Base-by-base conservation (phyloP, 1,284 basidiomycete genomes). In the Irpex rosettiformis region DNA sequence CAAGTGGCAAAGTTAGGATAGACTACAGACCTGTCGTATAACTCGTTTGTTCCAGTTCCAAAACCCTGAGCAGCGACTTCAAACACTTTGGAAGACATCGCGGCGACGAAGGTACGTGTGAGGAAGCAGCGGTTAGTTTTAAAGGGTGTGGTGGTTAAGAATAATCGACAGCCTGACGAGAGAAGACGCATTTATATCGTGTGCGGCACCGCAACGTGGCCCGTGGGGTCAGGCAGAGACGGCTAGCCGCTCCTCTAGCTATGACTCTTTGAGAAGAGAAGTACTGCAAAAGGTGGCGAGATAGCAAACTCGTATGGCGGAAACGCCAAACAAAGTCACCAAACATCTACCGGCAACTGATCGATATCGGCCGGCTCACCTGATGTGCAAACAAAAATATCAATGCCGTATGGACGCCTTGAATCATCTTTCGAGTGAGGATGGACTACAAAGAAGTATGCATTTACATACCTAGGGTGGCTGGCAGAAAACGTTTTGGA, bases 21-120 rank as follows among this genome's bases (percentile, higher is more conserved):
- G 47, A 25, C 54, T 55, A 54, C 69, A 25, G 52, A 86, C 88
- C 81, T 78, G 65, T 93, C 87, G 65, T 93, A 93, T 3, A 89
- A 73, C 47, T 89, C 86, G 66, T 89, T 91, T 0, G 86, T 90
- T 1, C 88, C 90, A 18, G 72, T 67, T 0, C 81, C 86, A 66
- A 90, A 93, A 1, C 90, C 89, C 47, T 66, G 65, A 65, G 82
- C 72, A n/a, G 89, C 89, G 27, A 89, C 56, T 5, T 69, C 57
- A 59, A 91, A 88, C 1, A 79, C 73, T 3, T 57, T 62, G 8
- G 63, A 42, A 18, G 48, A 3, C 48, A 51, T 51, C 7, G 24
- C 21, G 5, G 6, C 7, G 18, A 5, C 13, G 43, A 45, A 45
- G 21, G n/a, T 18, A 8, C 43, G 43, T 37, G 33, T 37, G 33